Conservation (phyloP, 2,329 filamentous ascomycete genomes). For the Exophiala sp. region DNA sequence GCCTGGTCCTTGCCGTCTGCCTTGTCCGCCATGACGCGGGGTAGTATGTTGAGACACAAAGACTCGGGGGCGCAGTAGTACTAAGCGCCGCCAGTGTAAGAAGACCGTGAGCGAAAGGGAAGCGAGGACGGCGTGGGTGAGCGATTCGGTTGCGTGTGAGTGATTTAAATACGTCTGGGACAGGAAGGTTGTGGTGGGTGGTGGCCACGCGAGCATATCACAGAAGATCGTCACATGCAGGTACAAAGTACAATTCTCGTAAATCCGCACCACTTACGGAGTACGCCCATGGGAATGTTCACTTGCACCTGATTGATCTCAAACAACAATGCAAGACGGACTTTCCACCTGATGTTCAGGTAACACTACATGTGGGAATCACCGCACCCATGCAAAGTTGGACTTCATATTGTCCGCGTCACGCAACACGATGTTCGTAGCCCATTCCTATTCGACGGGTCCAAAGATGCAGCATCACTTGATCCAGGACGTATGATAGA, state of each 20-base stretch:
- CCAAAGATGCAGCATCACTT: no score
- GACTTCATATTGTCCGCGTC: no score
- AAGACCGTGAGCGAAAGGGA: neutral
- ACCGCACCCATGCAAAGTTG: no score
- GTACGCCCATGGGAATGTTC: no score
- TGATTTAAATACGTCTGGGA: neutral
- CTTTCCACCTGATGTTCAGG: no score
- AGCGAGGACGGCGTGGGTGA: neutral
- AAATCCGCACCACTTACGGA: neutral
- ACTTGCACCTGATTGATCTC: no score
- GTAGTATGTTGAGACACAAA: neutral
- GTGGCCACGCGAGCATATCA: conserved; percentile 1
- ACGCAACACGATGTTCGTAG: no score
- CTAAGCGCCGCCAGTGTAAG: neutral
- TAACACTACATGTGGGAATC: no score
- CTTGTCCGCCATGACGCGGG: conserved; percentile 11
- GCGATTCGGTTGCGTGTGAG: no score
- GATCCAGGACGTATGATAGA: no score
- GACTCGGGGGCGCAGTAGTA: neutral
- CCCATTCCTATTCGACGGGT: no score
- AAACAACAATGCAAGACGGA: no score
- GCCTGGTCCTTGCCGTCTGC: conserved; percentile 4
- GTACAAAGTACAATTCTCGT: neutral
- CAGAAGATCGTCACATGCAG: conserved; percentile 6
- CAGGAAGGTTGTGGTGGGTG: neutral